Evolutionary conservation across 208 protist genomes (phyloP).

Genomic region (Leptomonas pyrrhocoris): DNA sequence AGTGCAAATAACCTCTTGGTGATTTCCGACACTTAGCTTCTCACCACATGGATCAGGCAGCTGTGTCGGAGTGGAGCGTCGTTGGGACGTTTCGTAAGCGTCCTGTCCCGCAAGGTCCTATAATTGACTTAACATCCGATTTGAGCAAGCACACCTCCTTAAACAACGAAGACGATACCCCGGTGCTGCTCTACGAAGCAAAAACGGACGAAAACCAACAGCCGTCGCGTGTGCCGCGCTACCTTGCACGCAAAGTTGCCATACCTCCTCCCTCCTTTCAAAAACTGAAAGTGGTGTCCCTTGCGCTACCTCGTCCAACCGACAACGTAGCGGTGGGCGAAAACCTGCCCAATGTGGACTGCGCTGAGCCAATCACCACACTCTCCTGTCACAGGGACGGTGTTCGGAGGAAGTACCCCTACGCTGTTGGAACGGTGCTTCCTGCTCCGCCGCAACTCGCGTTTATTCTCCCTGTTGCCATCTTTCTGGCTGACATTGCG

Average conservation of each 20-base stretch:
- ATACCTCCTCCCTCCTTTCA: slow-evolving; percentile 46
- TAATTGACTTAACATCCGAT: slow-evolving; percentile 37
- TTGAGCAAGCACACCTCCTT: slow-evolving; percentile 16
- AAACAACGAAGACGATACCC: slow-evolving; percentile 22
- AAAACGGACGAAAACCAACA: slow-evolving; percentile 26
- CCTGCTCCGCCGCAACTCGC: slow-evolving; percentile 45
- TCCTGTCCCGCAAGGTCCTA: slow-evolving; percentile 38
- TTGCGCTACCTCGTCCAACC: slow-evolving; percentile 30
- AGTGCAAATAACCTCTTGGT: no score
- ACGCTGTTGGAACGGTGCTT: slow-evolving; percentile 56
- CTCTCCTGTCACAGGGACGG: slow-evolving; percentile 13
- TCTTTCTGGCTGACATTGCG: slow-evolving; percentile 68
- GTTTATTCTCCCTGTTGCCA: slow-evolving; percentile 45
- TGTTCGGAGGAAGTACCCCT: slow-evolving; percentile 6
- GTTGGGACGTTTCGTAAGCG: slow-evolving; percentile 47
- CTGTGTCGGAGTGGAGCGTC: slow-evolving; percentile 39
- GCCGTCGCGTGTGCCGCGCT: slow-evolving; percentile 47
- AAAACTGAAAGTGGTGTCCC: slow-evolving; percentile 59
- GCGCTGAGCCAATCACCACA: slow-evolving; percentile 18
- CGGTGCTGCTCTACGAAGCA: slow-evolving; percentile 41
- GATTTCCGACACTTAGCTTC: background rate
- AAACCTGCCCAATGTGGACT: slow-evolving; percentile 41
- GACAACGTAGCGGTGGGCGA: slow-evolving; percentile 7
- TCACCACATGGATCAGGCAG: slow-evolving; percentile 17
- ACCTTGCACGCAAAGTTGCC: slow-evolving; percentile 50